A percentile compares a stretch with the other conserved stretches of the same genome.
phyloP scores from a whole-genome alignment of 306 rosid genomes.

The Lithocarpus polystachyus region DNA sequence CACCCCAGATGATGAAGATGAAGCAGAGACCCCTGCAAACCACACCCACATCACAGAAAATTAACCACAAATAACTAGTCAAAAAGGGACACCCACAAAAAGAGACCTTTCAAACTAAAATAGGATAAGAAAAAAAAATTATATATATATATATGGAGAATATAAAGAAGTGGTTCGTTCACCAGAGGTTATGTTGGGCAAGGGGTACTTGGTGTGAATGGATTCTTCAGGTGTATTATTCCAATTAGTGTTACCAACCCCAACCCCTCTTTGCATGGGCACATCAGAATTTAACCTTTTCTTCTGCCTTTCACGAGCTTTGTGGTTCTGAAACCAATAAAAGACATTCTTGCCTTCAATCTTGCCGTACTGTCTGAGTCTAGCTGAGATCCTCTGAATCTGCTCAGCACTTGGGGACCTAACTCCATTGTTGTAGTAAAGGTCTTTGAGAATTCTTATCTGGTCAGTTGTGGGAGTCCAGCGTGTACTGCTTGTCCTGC shows the following conservation, averaged over 20 bases:
- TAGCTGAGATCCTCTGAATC: slow-evolving; percentile 94
- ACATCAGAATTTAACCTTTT: slow-evolving; percentile 61
- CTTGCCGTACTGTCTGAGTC: slow-evolving; percentile 90
- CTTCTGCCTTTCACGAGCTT: slow-evolving; percentile 98
- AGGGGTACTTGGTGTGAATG: slow-evolving; percentile 40
- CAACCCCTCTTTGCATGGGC: slow-evolving; percentile 32
- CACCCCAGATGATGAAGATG: slow-evolving; percentile 58
- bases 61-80: background rate
- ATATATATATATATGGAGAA: background rate
- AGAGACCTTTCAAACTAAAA: background rate
- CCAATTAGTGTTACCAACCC: slow-evolving; percentile 25
- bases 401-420: slow-evolving; percentile 94
- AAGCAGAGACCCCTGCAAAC: slow-evolving; percentile 46
- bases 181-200: slow-evolving; percentile 47
- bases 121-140: too few relatives aligned
- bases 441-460: slow-evolving; percentile 86
- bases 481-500: slow-evolving; percentile 85
- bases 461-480: slow-evolving; percentile 98
- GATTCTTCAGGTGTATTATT: slow-evolving; percentile 37
- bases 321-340: slow-evolving; percentile 96
- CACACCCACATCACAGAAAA: background rate
- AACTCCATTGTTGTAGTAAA: slow-evolving; percentile 90
- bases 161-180: background rate
- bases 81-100: background rate
- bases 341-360: slow-evolving; percentile 95